Conservation (phyloP, 176 grass and related monocot genomes). For the Panicum miliaceum region DNA sequence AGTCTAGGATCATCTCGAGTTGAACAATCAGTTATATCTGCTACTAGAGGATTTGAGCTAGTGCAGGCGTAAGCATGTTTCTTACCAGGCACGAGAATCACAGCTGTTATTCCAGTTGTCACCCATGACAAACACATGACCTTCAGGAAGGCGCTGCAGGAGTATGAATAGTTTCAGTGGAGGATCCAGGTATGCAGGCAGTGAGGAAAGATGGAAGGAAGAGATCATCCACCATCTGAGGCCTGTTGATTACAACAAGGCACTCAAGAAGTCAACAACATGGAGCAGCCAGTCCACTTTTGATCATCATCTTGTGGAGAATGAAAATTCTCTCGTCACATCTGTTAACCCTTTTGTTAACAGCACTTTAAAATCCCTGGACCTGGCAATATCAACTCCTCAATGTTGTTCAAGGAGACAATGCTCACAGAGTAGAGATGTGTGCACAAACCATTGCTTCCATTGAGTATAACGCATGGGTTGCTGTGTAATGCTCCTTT, state of each 20-base stretch:
- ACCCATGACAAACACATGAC: constrained; percentile 60
- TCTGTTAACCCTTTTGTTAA: constrained; percentile 48
- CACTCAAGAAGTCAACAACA: constrained; percentile 71
- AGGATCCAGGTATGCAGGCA: constrained; percentile 1
- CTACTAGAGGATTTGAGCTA: neutral
- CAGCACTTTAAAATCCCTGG: constrained; percentile 50
- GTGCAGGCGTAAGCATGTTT: neutral
- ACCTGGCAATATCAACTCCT: constrained; percentile 73
- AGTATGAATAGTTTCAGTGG: constrained; percentile 30
- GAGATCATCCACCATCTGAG: constrained; percentile 65
- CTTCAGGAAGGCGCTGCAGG: constrained; percentile 58
- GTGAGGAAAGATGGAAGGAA: constrained; percentile 23
- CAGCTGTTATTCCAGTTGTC: constrained; percentile 61
- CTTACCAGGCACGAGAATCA: constrained; percentile 62
- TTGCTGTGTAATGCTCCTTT: constrained; percentile 42
- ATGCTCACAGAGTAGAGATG: constrained; percentile 47
- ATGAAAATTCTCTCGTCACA: constrained; percentile 30
- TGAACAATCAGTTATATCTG: constrained; percentile 25
- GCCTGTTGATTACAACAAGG: constrained; percentile 39
- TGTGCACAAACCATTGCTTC: constrained; percentile 59
- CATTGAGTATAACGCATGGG: constrained; percentile 42
- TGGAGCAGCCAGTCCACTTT: constrained; percentile 65
- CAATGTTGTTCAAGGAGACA: constrained; percentile 69
- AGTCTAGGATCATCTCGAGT: neutral
- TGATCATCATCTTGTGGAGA: constrained; percentile 44